Base-by-base conservation (phyloP, 1,284 basidiomycete species). In the Naganishia cerealis region DNA sequence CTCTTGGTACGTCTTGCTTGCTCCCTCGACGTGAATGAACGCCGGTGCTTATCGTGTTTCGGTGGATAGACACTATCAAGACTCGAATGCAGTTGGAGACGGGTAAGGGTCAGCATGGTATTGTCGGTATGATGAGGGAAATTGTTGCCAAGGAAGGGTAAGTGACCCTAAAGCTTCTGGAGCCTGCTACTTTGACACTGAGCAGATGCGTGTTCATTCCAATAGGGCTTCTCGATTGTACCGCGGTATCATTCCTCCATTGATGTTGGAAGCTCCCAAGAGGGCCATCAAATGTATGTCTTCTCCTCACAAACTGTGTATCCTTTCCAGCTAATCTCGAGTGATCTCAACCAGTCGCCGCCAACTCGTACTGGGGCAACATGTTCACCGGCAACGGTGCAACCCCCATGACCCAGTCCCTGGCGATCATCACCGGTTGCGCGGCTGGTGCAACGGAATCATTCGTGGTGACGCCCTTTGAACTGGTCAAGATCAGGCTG, bases 221-320 rank as follows among this genome's bases (percentile, higher is more conserved):
- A 95, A 92, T n/a, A 63, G 61, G 62, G 82, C 86, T 65, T 87
- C 90, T 56, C 86, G 92, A 58, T 82, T 99, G 70, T 99, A 99
- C 83, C 86, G 94, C 82, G 95, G 95, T 72, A 87, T 99, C 68
- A 87, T 94, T 24, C 92, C 96, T 8, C 96, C 96, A 24, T 82
- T 99, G 33, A 86, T 98, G 77, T 84, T 99, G 66, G 95, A 99
- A 81, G 96, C 96, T 26, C 96, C 95, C 5, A 99, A 99, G 83
- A 88, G 95, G 82, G 95, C 95, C 21, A 90, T 94, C 70, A 99
- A 99, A 85, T 99, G 94, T 83, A 69, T 71, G 91, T 90, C 71
- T 68, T 33, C n/a, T 21, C 33, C 42, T 43, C 21, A 24, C 71
- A 71, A 24, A 13, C 54, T 29, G 50, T 26, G 57, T 21, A 36